Evolutionary conservation across 371 early-diverging fungal species (phyloP).

Genomic region (Zychaea mexicana): DNA sequence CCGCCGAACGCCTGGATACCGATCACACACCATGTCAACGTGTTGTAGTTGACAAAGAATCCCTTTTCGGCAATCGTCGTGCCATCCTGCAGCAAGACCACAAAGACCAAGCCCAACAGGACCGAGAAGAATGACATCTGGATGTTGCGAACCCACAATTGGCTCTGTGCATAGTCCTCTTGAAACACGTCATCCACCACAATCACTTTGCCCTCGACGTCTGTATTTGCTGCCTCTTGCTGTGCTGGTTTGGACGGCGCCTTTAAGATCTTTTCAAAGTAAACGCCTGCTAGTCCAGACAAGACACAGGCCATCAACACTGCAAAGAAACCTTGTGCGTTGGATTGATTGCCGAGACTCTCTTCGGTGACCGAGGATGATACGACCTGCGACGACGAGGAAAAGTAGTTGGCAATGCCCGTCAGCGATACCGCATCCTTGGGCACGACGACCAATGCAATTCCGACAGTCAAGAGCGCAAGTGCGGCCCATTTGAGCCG

Average conservation of each 20-base stretch:
- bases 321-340: slow-evolving; percentile 50
- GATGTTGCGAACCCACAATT: slow-evolving; percentile 88
- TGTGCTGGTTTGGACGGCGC: slow-evolving; percentile 32
- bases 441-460: slow-evolving; percentile 75
- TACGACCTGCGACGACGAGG: neutral
- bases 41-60: slow-evolving; percentile 88
- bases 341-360: slow-evolving; percentile 42
- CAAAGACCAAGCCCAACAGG: slow-evolving; percentile 67
- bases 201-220: slow-evolving; percentile 5
- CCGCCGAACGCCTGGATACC: slow-evolving; percentile 90
- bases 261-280: slow-evolving; percentile 94
- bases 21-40: slow-evolving; percentile 80
- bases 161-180: slow-evolving; percentile 34
- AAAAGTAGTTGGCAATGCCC: slow-evolving; percentile 4
- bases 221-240: slow-evolving; percentile 13
- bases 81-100: slow-evolving; percentile 78
- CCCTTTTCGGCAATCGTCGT: slow-evolving; percentile 70
- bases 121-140: slow-evolving; percentile 84
- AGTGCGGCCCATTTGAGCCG: slow-evolving; percentile 84
- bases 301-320: slow-evolving; percentile 84
- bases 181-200: slow-evolving; percentile 7
- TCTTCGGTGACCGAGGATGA: neutral
- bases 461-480: slow-evolving; percentile 80
- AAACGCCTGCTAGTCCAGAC: slow-evolving; percentile 95
- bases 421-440: slow-evolving; percentile 22